Base-by-base conservation (phyloP, 208 protist genomes). In the Leptomonas pyrrhocoris region DNA sequence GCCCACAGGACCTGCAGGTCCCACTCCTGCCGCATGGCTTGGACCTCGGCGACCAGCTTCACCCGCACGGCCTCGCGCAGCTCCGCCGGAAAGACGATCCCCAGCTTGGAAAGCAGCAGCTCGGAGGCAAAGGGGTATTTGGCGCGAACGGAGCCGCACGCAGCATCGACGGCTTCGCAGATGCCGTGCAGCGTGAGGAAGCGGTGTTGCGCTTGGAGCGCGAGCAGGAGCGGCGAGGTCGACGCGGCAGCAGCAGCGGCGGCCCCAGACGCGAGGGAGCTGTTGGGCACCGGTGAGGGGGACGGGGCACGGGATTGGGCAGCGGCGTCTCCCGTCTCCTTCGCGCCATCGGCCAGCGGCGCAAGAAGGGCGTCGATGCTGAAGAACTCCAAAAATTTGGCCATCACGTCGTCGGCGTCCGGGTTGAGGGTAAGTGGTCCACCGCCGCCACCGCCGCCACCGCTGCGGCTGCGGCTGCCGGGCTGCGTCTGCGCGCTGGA, bases 1-100 rank as follows among this genome's bases (percentile, higher is more conserved):
- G 86, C 73, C 79, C 85, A 92, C 40, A 96, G 65, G 42, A 84
- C 83, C 51, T 86, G 79, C 58, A 93, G 64, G 61, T 93, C 86
- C 88, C 90, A 96, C 45, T 90, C 67, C 61, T 77, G 69, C 55
- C 77, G 68, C 34, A 93, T 79, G 34, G 62, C 71, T 59, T 80
- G 73, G 31, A 96, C 88, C 30, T 87, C 72, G 23, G 57, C 74
- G 4, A 80, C 65, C 27, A 96, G 71, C 30, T 67, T 62, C 28
- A 80, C 50, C 18, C 80, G 81, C 46, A 90, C 73, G 15, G 53
- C 70, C 25, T 78, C 63, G 5, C 36, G 49, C 19, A 90, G 59
- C 45, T 67, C 61, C 4, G 63, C 61, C 2, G 68, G 25, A 36
- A 75, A 46, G 25, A 65, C 21, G 8, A 64, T 40, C 34, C 49